Evolutionary conservation across 176 grass and related monocot genomes (phyloP).

Genomic region (Aegilops sharonensis): DNA sequence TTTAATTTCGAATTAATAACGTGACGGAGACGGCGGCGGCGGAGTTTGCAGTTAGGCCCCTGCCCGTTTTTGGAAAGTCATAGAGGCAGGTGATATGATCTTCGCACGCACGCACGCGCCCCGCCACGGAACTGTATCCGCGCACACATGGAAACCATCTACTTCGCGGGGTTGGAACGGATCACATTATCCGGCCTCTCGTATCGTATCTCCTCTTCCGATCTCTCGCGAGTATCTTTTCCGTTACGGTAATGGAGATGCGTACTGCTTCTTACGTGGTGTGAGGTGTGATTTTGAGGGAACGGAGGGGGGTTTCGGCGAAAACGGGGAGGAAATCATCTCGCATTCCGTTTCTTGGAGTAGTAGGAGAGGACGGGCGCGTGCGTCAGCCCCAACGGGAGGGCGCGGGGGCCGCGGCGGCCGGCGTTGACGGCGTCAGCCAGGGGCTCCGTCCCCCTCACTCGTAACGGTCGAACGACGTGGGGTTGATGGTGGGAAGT

Average conservation of each 20-base stretch:
- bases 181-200: too few relatives aligned
- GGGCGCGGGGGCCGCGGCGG: neutral
- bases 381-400: slow-evolving; percentile 16
- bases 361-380: neutral
- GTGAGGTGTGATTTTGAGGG: neutral
- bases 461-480: slow-evolving; percentile 41
- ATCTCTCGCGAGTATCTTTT: neutral
- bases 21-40: neutral
- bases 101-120: too few relatives aligned
- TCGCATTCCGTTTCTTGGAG: neutral
- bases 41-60: neutral
- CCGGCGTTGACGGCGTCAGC: slow-evolving; percentile 38
- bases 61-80: slow-evolving; percentile 13
- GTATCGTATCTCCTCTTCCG: neutral
- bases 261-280: neutral
- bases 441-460: neutral
- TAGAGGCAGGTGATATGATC: slow-evolving; percentile 1
- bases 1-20: slow-evolving; percentile 33
- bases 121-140: neutral
- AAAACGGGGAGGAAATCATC: neutral
- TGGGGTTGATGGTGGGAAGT: slow-evolving; percentile 4
- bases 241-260: neutral
- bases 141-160: neutral
- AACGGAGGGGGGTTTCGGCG: neutral
- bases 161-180: neutral